These are phyloP conservation scores for Xylaria sp. DNA, from an alignment of 2,329 filamentous ascomycete species.

Conservation along the genomic window DNA sequence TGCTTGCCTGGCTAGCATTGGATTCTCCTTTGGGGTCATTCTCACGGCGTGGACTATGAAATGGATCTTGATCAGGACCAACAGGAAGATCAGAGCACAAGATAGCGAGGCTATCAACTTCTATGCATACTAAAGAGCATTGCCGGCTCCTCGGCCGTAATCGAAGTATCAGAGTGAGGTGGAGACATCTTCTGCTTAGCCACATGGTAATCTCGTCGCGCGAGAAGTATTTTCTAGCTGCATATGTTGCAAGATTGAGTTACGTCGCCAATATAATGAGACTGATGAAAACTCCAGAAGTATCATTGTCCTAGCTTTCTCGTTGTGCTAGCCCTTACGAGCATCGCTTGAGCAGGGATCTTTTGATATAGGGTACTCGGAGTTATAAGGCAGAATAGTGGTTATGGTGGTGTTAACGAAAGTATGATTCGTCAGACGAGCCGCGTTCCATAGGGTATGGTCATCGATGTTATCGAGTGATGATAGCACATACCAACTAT, in stretches of 20 bases:
- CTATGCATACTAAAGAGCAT: constrained; percentile 33
- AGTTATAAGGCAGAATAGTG: no score
- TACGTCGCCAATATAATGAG: not conserved
- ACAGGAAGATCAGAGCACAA: constrained; percentile 34
- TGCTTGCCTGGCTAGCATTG: constrained; percentile 47
- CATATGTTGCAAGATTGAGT: not conserved
- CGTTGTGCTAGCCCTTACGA: no score
- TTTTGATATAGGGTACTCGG: no score
- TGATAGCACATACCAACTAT: no score
- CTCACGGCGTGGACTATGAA: constrained; percentile 35
- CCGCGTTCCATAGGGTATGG: no score
- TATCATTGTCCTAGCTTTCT: no score
- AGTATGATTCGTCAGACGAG: no score
- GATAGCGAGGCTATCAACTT: constrained; percentile 32
- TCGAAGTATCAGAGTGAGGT: not conserved
- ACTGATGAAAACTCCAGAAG: no score
- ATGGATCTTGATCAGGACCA: constrained; percentile 31
- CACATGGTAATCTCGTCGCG: not conserved
- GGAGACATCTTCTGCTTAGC: not conserved
- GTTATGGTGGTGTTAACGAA: no score
- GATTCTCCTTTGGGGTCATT: constrained; percentile 35
- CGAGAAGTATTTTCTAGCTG: not conserved
- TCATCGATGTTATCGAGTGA: no score
- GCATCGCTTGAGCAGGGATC: no score
- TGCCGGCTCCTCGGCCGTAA: not conserved